Evolutionary conservation across 805 yeast genomes (phyloP).

Genomic region (Diddensiella caesifluorescens): DNA sequence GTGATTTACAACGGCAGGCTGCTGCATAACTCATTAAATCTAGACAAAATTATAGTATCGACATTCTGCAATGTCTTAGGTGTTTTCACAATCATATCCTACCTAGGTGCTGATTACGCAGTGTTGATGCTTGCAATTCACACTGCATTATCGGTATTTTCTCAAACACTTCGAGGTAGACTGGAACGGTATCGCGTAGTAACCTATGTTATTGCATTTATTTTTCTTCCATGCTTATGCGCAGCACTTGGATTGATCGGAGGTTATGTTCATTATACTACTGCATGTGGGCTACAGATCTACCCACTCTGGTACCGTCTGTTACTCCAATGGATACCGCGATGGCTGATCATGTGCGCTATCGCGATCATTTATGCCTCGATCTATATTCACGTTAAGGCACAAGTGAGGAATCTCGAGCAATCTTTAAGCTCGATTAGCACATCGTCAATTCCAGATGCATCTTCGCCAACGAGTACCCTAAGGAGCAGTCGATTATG

Average conservation of each 20-base stretch:
- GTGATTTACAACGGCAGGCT: slow-evolving; percentile 52
- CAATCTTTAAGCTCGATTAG: slow-evolving; percentile 16
- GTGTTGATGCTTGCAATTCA: slow-evolving; percentile 77
- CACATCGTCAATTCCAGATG: slow-evolving; percentile 2
- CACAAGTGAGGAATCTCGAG: slow-evolving; percentile 26
- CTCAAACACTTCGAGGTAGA: slow-evolving; percentile 31
- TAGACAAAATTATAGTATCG: slow-evolving; percentile 38
- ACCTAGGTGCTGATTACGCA: slow-evolving; percentile 81
- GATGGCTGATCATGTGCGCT: slow-evolving; percentile 57
- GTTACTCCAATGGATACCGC: slow-evolving; percentile 73
- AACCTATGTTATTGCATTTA: slow-evolving; percentile 47
- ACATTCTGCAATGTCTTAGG: slow-evolving; percentile 63
- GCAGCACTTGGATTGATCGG: slow-evolving; percentile 67
- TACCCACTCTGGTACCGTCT: slow-evolving; percentile 66
- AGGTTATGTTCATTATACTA: slow-evolving; percentile 43
- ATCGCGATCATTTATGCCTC: slow-evolving; percentile 60
- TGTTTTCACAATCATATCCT: slow-evolving; percentile 69
- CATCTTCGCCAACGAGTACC: slow-evolving; percentile 4
- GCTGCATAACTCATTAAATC: slow-evolving; percentile 36
- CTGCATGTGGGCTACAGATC: slow-evolving; percentile 74
- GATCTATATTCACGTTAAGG: slow-evolving; percentile 62
- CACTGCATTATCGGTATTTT: slow-evolving; percentile 65
- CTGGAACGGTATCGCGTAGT: slow-evolving; percentile 6
- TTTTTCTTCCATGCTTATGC: slow-evolving; percentile 49
- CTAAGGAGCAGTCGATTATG: too few species aligned